Conservation (phyloP, 2,329 filamentous ascomycete species). For the Cercospora zeae-maydis region DNA sequence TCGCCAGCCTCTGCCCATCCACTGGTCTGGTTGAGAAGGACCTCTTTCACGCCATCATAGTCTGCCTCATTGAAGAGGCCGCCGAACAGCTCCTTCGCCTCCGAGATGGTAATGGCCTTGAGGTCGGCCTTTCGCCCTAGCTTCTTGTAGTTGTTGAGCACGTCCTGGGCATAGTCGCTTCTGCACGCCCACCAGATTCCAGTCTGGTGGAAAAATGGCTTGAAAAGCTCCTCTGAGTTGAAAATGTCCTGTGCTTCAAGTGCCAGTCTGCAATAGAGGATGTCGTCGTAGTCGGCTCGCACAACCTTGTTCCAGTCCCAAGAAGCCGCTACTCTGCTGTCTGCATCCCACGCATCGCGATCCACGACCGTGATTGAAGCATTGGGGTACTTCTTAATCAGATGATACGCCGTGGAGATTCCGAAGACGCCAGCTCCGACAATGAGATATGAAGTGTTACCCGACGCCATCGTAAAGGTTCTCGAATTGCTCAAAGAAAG, state of each 20-base stretch:
- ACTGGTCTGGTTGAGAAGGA: conserved; percentile 58
- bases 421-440: conserved; percentile 41
- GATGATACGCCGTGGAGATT: conserved; percentile 59
- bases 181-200: conserved; percentile 51
- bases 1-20: conserved; percentile 64
- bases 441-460: conserved; percentile 32
- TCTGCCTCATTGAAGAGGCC: conserved; percentile 60
- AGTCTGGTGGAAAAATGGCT: conserved; percentile 51
- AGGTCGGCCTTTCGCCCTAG: conserved; percentile 48
- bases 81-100: conserved; percentile 54
- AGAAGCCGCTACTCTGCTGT: conserved; percentile 54
- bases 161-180: conserved; percentile 47
- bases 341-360: conserved; percentile 34
- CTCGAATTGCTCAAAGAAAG: background rate
- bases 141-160: conserved; percentile 51
- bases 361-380: conserved; percentile 43
- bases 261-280: conserved; percentile 61
- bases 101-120: conserved; percentile 48
- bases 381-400: conserved; percentile 39
- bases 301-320: conserved; percentile 73
- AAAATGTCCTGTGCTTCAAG: conserved; percentile 64
- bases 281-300: conserved; percentile 64
- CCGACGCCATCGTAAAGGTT: conserved; percentile 7
- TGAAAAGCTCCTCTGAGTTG: conserved; percentile 55
- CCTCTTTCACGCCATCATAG: conserved; percentile 57